Conservation (phyloP, 345 rosid genomes). For the Eucalyptus melliodora region DNA sequence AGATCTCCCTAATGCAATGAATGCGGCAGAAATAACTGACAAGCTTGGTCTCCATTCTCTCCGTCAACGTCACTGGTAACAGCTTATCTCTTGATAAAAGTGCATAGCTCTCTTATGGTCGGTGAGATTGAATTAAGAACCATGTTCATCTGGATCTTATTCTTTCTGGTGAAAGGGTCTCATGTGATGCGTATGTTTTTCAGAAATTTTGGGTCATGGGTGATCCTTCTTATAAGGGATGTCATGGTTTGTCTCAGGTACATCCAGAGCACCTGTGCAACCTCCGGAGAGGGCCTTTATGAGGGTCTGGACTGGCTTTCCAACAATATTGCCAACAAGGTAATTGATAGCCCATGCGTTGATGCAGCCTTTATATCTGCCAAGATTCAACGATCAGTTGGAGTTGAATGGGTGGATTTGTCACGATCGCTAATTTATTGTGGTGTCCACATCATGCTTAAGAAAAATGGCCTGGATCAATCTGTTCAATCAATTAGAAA, state of each 20-base stretch:
- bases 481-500: background rate
- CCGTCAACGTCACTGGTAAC: conserved; percentile 86
- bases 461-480: background rate
- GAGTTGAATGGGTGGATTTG: background rate
- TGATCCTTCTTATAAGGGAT: background rate
- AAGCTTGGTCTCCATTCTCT: conserved; percentile 93
- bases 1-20: conserved; percentile 96
- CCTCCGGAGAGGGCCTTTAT: conserved; percentile 74
- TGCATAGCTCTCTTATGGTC: background rate
- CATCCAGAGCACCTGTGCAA: conserved; percentile 78
- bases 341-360: background rate
- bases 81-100: background rate
- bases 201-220: background rate
- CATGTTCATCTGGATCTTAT: background rate
- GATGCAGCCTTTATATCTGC: background rate
- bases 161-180: background rate
- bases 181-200: background rate
- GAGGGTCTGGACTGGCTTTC: conserved; percentile 90
- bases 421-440: background rate
- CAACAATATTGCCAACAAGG: conserved; percentile 64
- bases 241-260: conserved; percentile 28
- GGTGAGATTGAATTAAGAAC: background rate
- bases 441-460: background rate
- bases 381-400: background rate
- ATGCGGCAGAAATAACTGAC: conserved; percentile 90